Conservation (phyloP, 2,329 filamentous ascomycete genomes). For the Hypoxylon sp. region DNA sequence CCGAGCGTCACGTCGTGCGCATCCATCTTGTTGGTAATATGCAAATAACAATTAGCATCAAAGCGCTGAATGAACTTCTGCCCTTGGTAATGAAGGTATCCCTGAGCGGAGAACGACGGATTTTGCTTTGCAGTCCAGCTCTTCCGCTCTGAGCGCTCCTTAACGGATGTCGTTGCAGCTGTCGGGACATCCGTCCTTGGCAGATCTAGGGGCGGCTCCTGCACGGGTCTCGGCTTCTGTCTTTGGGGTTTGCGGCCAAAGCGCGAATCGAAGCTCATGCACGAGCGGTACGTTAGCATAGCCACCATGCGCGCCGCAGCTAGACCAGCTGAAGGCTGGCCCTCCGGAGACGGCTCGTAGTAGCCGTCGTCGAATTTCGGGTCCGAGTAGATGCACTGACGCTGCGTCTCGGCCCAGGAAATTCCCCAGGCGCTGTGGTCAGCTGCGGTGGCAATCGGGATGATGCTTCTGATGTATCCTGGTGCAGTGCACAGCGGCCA, state of each 20-base stretch:
- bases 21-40: constrained; percentile 58
- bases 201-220: constrained; percentile 54
- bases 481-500: constrained; percentile 67
- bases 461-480: constrained; percentile 67
- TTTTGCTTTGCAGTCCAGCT: constrained; percentile 34
- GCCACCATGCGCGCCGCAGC: constrained; percentile 58
- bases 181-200: constrained; percentile 58
- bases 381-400: constrained; percentile 62
- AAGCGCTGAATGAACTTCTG: constrained; percentile 58
- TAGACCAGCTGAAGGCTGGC: constrained; percentile 55
- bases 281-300: constrained; percentile 58
- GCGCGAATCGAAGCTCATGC: constrained; percentile 54
- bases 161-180: constrained; percentile 47
- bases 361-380: constrained; percentile 54
- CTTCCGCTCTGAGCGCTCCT: constrained; percentile 64
- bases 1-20: constrained; percentile 55
- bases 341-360: constrained; percentile 53
- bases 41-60: constrained; percentile 59
- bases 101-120: constrained; percentile 55
- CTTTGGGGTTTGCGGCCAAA: constrained; percentile 68
- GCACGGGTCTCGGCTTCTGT: constrained; percentile 42
- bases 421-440: constrained; percentile 72
- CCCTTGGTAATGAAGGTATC: constrained; percentile 58
- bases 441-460: constrained; percentile 69
- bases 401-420: constrained; percentile 70